Base-by-base conservation (phyloP, 805 yeast genomes). In the Priceomyces castillae region DNA sequence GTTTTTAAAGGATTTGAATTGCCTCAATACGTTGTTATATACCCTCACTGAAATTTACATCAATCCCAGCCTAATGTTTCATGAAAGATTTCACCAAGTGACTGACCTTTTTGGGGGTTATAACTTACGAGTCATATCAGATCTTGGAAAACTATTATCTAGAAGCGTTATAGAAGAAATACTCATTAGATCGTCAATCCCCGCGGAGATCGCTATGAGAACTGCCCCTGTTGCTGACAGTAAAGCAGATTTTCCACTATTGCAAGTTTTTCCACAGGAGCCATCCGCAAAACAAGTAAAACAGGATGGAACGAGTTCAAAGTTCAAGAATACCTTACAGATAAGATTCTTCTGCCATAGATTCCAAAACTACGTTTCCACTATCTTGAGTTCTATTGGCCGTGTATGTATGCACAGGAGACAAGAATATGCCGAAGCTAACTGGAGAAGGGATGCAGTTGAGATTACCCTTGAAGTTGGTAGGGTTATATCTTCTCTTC, bases 251-350 rank as follows among this genome's bases (percentile, higher is more conserved):
- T 53, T 60, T 14, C 68, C 75, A 2, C 73, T 73, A 2, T 56
- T 73, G 12, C 70, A 74, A 36, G 66, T 80, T 7, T 71, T 69
- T 44, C 61, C 72, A 0, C 67, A 65, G 2, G 73, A 74, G 19
- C 80, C 80, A 0, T 14, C 37, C 2, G 49, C 56, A 3, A 51
- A 68, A 30, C 54, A 57, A 19, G 46, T 58, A 38, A 57, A 66
- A 43, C 61, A 69, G 44, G 74, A 72, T 28, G 73, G 72, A 33
- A 75, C 78, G 0, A 71, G 80, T 33, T 77, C 85, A 0, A 81
- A 80, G 50, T 80, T 69, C 62, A 84, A 84, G 49, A 86, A 85
- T 52, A 64, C 84, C 0, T 61, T 78, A 2, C 80, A 82, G 48
- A 57, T 81, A 9, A 71, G 89, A 42, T 71, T 70, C 46, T 69